Percentiles rank a stretch among this genome's conserved stretches.
phyloP scores from a whole-genome alignment of 805 yeast genomes.

The Candida germanica region DNA sequence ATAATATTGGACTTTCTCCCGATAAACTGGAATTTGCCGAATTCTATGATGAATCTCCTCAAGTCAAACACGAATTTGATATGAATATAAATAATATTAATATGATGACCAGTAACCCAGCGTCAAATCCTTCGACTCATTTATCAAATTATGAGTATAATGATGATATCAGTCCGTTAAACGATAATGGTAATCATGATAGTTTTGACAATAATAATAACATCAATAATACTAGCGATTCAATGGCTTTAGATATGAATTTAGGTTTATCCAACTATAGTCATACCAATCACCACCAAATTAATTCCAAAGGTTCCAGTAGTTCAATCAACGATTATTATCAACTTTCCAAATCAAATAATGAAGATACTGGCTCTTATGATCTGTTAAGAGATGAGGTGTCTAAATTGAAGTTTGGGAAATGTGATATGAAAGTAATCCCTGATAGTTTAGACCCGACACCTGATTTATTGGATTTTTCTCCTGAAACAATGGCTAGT shows the following conservation, averaged over 20 bases:
- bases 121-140: background rate
- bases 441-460: constrained; percentile 31
- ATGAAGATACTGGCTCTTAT: constrained; percentile 6
- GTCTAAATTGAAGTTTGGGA: constrained; percentile 54
- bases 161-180: constrained; percentile 4
- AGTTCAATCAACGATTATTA: background rate
- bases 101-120: background rate
- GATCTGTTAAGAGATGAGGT: constrained; percentile 49
- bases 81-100: background rate
- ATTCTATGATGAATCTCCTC: constrained; percentile 6
- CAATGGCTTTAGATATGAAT: too few species aligned
- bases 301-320: background rate
- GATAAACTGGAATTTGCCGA: constrained; percentile 14
- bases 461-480: constrained; percentile 36
- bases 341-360: background rate
- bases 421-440: constrained; percentile 33
- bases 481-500: constrained; percentile 29
- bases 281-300: background rate
- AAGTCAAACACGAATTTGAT: background rate
- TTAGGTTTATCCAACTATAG: background rate
- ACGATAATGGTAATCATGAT: background rate
- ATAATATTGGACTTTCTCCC: constrained; percentile 16
- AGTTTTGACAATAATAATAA: background rate
- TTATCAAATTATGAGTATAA: constrained; percentile 4
- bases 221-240: too few species aligned